These are phyloP conservation scores for Micromonas commoda DNA, from an alignment of 139 green algal species.

Conservation along the genomic window DNA sequence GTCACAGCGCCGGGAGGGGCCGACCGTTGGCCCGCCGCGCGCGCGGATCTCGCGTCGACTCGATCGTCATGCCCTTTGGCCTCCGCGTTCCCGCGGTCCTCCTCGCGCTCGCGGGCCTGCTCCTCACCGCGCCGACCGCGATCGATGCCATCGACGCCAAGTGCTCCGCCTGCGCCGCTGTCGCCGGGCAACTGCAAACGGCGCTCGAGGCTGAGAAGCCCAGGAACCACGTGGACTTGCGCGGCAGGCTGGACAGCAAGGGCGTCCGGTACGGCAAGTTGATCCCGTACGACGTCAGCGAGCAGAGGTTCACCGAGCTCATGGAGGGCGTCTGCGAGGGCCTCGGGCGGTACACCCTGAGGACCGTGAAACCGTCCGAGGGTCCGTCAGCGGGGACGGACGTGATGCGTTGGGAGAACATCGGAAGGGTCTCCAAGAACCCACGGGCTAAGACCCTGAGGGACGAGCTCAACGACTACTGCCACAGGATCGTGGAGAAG, in stretches of 20 bases:
- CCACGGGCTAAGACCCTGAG: not conserved
- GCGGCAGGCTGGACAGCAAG: slow-evolving; percentile 5
- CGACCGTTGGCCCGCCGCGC: no score
- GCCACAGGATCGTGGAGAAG: slow-evolving; percentile 6
- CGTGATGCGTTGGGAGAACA: not conserved
- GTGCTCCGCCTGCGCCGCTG: slow-evolving; percentile 12
- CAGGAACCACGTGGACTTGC: slow-evolving; percentile 19
- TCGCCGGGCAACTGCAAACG: not conserved
- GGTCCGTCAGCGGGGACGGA: no score
- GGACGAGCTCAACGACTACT: slow-evolving; percentile 15
- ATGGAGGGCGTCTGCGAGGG: slow-evolving; percentile 15
- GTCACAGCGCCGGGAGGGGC: no score
- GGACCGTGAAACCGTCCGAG: no score
- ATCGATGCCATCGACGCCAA: slow-evolving; percentile 18
- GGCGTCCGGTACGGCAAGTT: slow-evolving; percentile 14
- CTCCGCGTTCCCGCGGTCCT: no score
- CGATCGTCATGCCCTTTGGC: not conserved
- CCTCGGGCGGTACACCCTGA: not conserved
- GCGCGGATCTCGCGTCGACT: no score
- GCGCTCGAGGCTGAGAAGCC: not conserved
- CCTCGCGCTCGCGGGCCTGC: not conserved
- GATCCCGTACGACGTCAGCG: slow-evolving; percentile 8
- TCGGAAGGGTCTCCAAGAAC: not conserved
- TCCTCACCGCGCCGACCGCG: not conserved
- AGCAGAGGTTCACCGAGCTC: slow-evolving; percentile 14